Evolutionary conservation across 352 stramenopile species (phyloP), one percentile per base, ranked within the genome.

Genomic region (Phytophthora boehmeriae): DNA sequence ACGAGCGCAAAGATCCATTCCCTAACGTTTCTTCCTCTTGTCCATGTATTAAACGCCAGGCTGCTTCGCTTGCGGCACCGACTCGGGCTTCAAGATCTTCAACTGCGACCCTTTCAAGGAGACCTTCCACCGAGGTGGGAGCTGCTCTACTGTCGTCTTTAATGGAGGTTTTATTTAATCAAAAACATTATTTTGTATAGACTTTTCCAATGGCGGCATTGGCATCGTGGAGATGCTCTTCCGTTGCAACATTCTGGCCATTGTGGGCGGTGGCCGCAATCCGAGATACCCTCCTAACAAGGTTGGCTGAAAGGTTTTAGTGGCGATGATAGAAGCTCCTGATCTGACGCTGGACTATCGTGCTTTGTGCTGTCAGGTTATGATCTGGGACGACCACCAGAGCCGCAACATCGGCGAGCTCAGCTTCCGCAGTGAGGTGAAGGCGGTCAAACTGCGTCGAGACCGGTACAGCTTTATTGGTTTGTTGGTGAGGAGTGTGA

Each of bases 211-310:
- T 85, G 94, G 93, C 43, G 96, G 97, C 27, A 98, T 99, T 55
- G 97, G 96, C 13, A 97, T 97, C 56, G 97, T 99, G 5, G 97
- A 99, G 83, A 99, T 99, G 97, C 89, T 99, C 2, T 99, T 99
- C 75, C 92, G 98, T 19, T 99, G 96, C 76, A 99, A 99, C 73
- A 95, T 99, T 23, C 86, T 99, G 44, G 78, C 95, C 30, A 91
- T 98, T 32, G 95, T 98, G 16, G 95, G 95, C 8, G 95, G 92
- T 19, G 95, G 93, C 16, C 80, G 86, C 46, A 95, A 95, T 59
- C 95, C 96, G 30, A 76, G 95, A 56, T 98, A 98, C 59, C 96
- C 97, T 47, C 92, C 95, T 38, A 98, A 99, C 78, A 99, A 99
- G 76, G 90, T 95, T 20, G 27, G 47, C 11, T n/a, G 8, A 17